Conservation (phyloP, 1,139 yeast genomes). For the Scheffersomyces lignicola region DNA sequence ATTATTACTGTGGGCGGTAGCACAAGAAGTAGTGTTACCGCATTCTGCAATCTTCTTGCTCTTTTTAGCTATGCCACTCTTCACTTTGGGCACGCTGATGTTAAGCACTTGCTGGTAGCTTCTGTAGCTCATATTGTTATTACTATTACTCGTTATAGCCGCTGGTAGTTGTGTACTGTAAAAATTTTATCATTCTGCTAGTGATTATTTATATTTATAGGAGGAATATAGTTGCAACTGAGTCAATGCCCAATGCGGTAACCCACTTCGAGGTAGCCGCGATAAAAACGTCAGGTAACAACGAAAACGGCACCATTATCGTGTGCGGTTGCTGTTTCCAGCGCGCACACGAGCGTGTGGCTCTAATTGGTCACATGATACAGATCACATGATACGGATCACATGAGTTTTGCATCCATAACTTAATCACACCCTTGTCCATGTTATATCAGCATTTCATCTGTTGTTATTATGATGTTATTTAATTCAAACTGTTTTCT, state of each 20-base stretch:
- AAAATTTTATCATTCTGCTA: neutral
- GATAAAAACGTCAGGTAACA: constrained; percentile 7
- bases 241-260: constrained; percentile 7
- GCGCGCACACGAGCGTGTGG: too few relatives aligned
- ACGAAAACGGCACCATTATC: too few relatives aligned
- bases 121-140: constrained; percentile 25
- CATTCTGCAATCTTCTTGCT: too few relatives aligned
- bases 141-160: neutral
- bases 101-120: constrained; percentile 45
- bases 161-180: neutral
- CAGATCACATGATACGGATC: too few relatives aligned
- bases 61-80: constrained; percentile 13
- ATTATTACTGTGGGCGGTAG: constrained; percentile 12
- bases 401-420: too few relatives aligned
- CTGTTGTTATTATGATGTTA: too few relatives aligned
- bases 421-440: too few relatives aligned
- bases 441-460: too few relatives aligned
- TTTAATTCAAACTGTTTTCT: too few relatives aligned
- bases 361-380: too few relatives aligned
- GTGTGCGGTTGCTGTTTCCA: too few relatives aligned
- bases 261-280: constrained; percentile 9
- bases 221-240: constrained; percentile 1
- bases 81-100: constrained; percentile 24
- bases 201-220: too few relatives aligned
- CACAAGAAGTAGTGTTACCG: constrained; percentile 12